Evolutionary conservation across 2,329 filamentous ascomycete species (phyloP).

Genomic region (Sclerotinia trifoliorum): DNA sequence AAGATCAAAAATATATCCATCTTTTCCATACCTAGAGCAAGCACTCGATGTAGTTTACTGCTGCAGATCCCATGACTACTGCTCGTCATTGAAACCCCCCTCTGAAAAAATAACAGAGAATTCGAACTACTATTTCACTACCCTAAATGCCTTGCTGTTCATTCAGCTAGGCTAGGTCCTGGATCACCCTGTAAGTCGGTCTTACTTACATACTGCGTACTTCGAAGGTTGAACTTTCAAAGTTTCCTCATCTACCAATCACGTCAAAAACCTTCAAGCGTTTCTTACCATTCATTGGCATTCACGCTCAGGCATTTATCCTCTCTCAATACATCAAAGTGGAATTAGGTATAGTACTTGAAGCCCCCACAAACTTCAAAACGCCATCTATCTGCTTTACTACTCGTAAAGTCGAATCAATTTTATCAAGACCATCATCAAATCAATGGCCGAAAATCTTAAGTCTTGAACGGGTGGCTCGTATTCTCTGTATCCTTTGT

Average conservation of each 20-base stretch:
- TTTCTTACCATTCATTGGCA: neutral
- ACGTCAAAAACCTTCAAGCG: neutral
- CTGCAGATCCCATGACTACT: neutral
- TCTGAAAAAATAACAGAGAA: neutral
- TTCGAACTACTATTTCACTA: too few species aligned
- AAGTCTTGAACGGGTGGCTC: neutral
- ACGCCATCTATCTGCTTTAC: neutral
- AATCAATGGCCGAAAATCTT: neutral
- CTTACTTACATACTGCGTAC: too few species aligned
- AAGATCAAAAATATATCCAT: neutral
- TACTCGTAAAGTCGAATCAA: neutral
- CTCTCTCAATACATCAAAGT: neutral
- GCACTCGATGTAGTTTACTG: neutral
- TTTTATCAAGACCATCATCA: too few species aligned
- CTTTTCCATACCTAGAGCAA: neutral
- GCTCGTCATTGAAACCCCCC: slow-evolving; percentile 2
- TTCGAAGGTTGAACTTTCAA: too few species aligned
- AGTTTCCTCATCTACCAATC: neutral
- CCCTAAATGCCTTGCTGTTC: slow-evolving; percentile 1
- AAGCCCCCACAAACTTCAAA: neutral
- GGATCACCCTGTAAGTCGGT: neutral
- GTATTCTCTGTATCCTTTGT: slow-evolving; percentile 10
- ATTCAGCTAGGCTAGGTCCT: neutral
- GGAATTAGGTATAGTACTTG: neutral
- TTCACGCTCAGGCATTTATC: slow-evolving; percentile 13